These are phyloP conservation scores for Pestalotiopsis sp. DNA, from an alignment of 2,329 filamentous ascomycete species.

Conservation along the genomic window DNA sequence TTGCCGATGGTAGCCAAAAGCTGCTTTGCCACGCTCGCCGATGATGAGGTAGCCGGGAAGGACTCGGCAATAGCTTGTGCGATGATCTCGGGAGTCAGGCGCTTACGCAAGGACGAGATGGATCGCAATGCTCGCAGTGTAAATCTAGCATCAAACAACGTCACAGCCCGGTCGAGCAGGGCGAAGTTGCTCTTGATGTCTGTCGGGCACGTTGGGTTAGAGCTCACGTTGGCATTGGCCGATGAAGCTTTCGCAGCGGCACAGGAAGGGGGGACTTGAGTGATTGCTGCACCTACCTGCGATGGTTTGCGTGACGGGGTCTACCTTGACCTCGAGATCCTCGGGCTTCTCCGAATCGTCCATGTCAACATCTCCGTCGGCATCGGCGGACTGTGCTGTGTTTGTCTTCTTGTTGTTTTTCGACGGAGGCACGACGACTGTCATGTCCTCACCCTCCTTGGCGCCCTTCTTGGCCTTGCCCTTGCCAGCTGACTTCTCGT, in stretches of 20 bases:
- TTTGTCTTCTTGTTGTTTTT: constrained; percentile 65
- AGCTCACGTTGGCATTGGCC: not conserved
- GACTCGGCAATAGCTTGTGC: constrained; percentile 80
- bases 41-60: constrained; percentile 64
- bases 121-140: constrained; percentile 91
- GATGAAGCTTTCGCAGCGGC: not conserved
- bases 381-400: constrained; percentile 57
- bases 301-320: constrained; percentile 62
- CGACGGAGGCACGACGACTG: constrained; percentile 75
- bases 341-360: constrained; percentile 57
- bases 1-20: constrained; percentile 72
- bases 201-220: constrained; percentile 38
- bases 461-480: constrained; percentile 64
- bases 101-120: constrained; percentile 94
- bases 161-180: constrained; percentile 87
- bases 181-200: constrained; percentile 95
- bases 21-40: constrained; percentile 67
- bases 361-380: constrained; percentile 74
- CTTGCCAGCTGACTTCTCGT: constrained; percentile 62
- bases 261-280: not conserved
- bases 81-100: constrained; percentile 80
- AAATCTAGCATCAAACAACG: constrained; percentile 93
- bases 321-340: constrained; percentile 57
- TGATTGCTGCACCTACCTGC: constrained; percentile 52
- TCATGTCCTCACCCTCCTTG: constrained; percentile 79